Base-by-base conservation (phyloP, 352 stramenopile genomes). In the Phytophthora tentaculata region DNA sequence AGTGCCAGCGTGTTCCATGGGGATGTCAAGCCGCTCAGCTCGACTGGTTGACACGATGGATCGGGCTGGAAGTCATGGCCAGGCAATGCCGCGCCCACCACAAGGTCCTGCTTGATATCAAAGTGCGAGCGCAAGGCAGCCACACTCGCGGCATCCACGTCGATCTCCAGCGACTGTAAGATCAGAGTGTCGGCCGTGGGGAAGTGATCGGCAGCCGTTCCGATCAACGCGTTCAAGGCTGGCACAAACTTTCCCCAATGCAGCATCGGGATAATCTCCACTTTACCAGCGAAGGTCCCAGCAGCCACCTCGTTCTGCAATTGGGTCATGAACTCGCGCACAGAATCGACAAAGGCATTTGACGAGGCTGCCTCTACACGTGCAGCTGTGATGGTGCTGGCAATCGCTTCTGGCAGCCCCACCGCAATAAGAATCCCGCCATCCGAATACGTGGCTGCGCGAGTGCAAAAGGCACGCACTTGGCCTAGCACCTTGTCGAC, bases 1-100 rank as follows among this genome's bases (percentile, higher is more conserved):
- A 99, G 68, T 24, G 95, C 96, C 1, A 98, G 81, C 26, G 97
- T 99, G 78, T 99, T 99, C 97, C 97, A 99, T 9, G 97, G 96
- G 60, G 83, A 92, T 23, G 96, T 98, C 56, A 89, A 66, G 9
- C 96, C 96, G 45, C 79, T 94, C 32, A 98, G 83, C 59, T 80
- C 61, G 23, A 93, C 57, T 2, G 74, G 71, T 56, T 89, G 69
- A 0, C 10, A 61, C 3, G 50, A 24, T 48, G 63, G 47, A 29
- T 76, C 44, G 19, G 62, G 52, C 6, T 63, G 56, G 58, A 92
- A 91, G 12, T 69, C 60, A 56, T 96, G 87, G 17, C 95, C 93
- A 52, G 91, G 88, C 22, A 99, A 79, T 17, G 81, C 89, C 3
- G 94, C 92, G 16, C 96, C 96, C 9, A 97, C 90, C 5, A 98